These are phyloP conservation scores for Rhizodiscina lignyota DNA, from an alignment of 495 filamentous ascomycete genomes.

Conservation along the genomic window DNA sequence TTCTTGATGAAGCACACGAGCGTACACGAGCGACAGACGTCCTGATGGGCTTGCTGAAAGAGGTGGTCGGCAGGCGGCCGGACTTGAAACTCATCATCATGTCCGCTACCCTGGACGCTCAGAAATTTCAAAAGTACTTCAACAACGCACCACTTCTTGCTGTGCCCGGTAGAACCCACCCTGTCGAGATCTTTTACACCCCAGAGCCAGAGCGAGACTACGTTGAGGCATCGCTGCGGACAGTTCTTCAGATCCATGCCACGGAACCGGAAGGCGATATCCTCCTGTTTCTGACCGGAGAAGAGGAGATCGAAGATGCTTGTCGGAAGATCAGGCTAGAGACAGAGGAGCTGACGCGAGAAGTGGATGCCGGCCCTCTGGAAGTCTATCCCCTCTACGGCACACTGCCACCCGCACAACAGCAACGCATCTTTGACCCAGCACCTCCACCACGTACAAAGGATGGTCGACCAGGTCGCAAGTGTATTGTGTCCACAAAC, in stretches of 20 bases:
- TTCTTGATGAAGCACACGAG: conserved; percentile 96
- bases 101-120: conserved; percentile 91
- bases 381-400: conserved; percentile 90
- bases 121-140: conserved; percentile 98
- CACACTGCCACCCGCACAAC: conserved; percentile 75
- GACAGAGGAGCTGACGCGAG: conserved; percentile 75
- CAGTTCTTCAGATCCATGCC: conserved; percentile 90
- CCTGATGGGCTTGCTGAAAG: conserved; percentile 86
- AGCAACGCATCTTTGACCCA: conserved; percentile 88
- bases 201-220: conserved; percentile 94
- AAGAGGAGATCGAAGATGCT: conserved; percentile 98
- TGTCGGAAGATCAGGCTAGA: conserved; percentile 81
- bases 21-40: conserved; percentile 90
- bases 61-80: conserved; percentile 57
- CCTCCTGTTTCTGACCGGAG: conserved; percentile 88
- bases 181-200: conserved; percentile 97
- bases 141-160: conserved; percentile 81
- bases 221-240: conserved; percentile 83
- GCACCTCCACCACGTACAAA: conserved; percentile 54
- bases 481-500: conserved; percentile 90
- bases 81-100: conserved; percentile 97
- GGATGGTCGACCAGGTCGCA: conserved; percentile 79
- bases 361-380: conserved; percentile 79
- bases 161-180: conserved; percentile 88
- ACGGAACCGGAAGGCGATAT: conserved; percentile 89